phyloP scores from a whole-genome alignment of 495 filamentous ascomycete species.

The Recurvomyces mirabilis region DNA sequence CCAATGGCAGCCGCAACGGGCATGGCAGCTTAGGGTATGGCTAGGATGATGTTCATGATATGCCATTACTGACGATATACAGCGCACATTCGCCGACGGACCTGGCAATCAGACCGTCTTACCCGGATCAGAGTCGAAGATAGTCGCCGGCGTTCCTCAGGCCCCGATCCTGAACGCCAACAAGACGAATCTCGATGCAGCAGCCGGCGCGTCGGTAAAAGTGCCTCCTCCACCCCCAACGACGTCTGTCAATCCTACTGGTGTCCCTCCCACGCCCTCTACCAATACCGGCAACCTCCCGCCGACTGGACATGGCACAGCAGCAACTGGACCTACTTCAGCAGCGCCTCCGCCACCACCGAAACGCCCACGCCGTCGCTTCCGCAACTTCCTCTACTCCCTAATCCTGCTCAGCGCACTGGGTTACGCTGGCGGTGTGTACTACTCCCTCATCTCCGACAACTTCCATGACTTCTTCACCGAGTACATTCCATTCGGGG shows the following conservation, averaged over 20 bases:
- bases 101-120: constrained; percentile 39
- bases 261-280: constrained; percentile 31
- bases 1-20: constrained; percentile 17
- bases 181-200: constrained; percentile 32
- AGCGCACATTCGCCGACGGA: constrained; percentile 50
- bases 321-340: constrained; percentile 25
- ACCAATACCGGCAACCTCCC: constrained; percentile 14
- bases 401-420: constrained; percentile 60
- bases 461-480: constrained; percentile 99
- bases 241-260: not conserved
- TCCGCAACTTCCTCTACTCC: constrained; percentile 63
- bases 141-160: constrained; percentile 38
- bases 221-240: constrained; percentile 47
- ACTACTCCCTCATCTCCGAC: constrained; percentile 83
- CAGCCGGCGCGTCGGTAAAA: constrained; percentile 40
- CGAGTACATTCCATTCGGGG: constrained; percentile 88
- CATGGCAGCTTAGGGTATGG: constrained; percentile 3
- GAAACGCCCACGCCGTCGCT: constrained; percentile 58
- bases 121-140: constrained; percentile 47
- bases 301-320: constrained; percentile 30
- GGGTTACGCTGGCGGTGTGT: constrained; percentile 78
- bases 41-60: not conserved
- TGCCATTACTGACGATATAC: not conserved
- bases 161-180: constrained; percentile 33
- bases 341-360: constrained; percentile 19